Evolutionary conservation across 192 early-diverging fungal genomes (phyloP), one percentile per base, ranked within the genome.

Genomic region (Thamnidium elegans): DNA sequence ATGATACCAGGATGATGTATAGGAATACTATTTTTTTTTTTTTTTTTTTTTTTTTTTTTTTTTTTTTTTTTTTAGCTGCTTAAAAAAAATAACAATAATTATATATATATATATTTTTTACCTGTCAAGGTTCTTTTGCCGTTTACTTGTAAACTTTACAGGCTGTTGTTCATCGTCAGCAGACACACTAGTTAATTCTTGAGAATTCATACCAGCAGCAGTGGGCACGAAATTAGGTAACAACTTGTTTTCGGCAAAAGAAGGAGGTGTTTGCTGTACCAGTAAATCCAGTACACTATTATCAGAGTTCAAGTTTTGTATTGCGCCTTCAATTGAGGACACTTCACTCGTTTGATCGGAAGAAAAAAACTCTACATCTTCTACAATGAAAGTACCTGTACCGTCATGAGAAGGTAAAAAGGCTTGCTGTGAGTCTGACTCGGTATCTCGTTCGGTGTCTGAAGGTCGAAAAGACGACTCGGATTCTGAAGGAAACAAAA

Each of bases 381-480:
- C 58, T 31, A 50, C 26, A 1, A 66, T 52, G 63, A 75, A 75
- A 14, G 65, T 61, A 13, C 74, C 74, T 11, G 74, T 71, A 11
- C 74, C 74, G 46, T 75, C 74, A 50, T 75, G 74, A 21, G 68
- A 64, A 31, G 74, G 74, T 20, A 75, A 2, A n/a, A 30, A 51
- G 43, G 53, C 26, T 17, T 59, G 19, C 36, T 51, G 20, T 2
- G 36, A 20, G 39, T 72, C 70, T 23, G 63, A 42, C 21, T 72
- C 70, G 14, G 70, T 63, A 15, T 58, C 58, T 10, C 66, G 68
- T 31, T 73, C 71, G 4, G 48, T 58, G 55, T 73, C 71, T 19
- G 71, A 58, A 20, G 62, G 67, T 3, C 66, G 32, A 32, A 36
- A 58, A 9, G 71, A 67, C 2, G 71, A 73, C 54, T 68, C 66